Conservation (phyloP, 345 rosid genomes). For the Ceriops decandra region DNA sequence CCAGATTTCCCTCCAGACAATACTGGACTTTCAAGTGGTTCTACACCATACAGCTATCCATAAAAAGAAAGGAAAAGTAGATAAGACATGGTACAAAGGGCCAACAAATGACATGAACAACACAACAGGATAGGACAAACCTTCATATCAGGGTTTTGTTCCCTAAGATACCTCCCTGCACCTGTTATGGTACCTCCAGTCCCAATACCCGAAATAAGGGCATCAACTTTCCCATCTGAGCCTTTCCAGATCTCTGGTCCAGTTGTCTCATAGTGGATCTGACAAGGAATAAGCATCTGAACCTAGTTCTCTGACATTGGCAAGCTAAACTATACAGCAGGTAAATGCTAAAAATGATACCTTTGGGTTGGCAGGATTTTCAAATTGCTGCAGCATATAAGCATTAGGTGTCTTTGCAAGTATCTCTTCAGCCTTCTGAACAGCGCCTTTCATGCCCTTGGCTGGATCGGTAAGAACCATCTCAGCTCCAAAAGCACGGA, state of each 20-base stretch:
- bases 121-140: slow-evolving; percentile 24
- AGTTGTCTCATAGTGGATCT: slow-evolving; percentile 67
- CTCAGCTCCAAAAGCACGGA: slow-evolving; percentile 76
- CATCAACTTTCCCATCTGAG: slow-evolving; percentile 56
- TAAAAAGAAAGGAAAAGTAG: not conserved
- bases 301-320: not conserved
- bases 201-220: slow-evolving; percentile 59
- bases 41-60: slow-evolving; percentile 26
- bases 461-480: slow-evolving; percentile 68
- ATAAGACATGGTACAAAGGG: not conserved
- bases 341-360: slow-evolving; percentile 30
- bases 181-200: slow-evolving; percentile 71
- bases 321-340: slow-evolving; percentile 1
- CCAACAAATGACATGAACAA: not conserved
- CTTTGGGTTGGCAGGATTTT: slow-evolving; percentile 72
- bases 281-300: slow-evolving; percentile 7
- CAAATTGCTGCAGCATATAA: slow-evolving; percentile 63
- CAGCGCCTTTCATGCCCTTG: slow-evolving; percentile 64
- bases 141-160: slow-evolving; percentile 63
- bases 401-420: slow-evolving; percentile 53
- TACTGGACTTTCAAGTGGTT: slow-evolving; percentile 34
- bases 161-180: slow-evolving; percentile 57
- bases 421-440: slow-evolving; percentile 69
- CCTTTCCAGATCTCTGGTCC: slow-evolving; percentile 69
- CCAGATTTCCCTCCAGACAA: slow-evolving; percentile 35